A percentile compares a stretch with the other conserved stretches of the same genome.
Conservation (phyloP, 495 filamentous ascomycete genomes). For the Echria macrotheca region DNA sequence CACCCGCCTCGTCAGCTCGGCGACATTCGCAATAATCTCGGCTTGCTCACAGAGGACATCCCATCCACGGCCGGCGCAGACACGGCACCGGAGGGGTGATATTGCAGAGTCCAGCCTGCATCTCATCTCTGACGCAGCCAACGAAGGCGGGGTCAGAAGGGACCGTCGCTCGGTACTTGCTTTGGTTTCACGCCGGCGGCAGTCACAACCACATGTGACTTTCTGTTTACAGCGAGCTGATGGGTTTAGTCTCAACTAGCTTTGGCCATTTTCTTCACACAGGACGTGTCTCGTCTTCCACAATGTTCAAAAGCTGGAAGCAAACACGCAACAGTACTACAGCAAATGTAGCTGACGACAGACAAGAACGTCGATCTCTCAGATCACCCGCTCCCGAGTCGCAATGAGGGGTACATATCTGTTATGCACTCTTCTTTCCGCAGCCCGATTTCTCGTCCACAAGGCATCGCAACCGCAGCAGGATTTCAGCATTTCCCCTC, state of each 20-base stretch:
- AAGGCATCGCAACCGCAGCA: not conserved
- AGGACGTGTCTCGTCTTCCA: no score
- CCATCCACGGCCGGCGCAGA: not conserved
- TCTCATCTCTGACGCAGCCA: not conserved
- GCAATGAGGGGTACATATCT: not conserved
- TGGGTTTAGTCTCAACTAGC: no score
- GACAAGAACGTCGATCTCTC: no score
- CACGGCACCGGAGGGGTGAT: not conserved
- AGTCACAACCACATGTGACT: no score
- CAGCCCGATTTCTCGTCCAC: not conserved
- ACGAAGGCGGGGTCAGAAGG: slow-evolving; percentile 1
- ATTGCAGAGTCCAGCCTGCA: slow-evolving; percentile 4
- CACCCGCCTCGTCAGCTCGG: not conserved
- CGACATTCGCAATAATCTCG: slow-evolving; percentile 4
- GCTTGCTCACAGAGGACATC: not conserved
- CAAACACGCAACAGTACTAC: no score
- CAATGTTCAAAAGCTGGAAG: no score
- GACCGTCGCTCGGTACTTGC: slow-evolving; percentile 1
- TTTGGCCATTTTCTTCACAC: no score
- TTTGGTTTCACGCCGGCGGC: not conserved
- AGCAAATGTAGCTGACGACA: no score
- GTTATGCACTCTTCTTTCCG: slow-evolving; percentile 1
- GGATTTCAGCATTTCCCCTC: slow-evolving; percentile 2
- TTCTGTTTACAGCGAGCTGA: no score
- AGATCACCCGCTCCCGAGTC: no score